Evolutionary conservation across 208 protist species (phyloP), one percentile per base, ranked within the genome.

Genomic region (Zelonia costaricensis): DNA sequence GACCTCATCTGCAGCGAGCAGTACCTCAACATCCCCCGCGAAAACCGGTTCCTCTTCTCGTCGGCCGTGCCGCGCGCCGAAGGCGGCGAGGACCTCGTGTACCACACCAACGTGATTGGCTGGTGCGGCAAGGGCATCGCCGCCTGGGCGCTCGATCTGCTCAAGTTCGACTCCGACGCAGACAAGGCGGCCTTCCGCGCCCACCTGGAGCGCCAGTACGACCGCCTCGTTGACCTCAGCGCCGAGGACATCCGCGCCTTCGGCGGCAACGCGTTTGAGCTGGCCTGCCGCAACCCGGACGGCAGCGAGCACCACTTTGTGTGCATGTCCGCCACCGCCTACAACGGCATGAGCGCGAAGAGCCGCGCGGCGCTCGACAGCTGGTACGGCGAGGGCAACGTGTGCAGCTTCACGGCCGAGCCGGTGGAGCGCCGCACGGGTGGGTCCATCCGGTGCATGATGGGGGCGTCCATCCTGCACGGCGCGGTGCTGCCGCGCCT

Each of bases 101-200:
- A 82, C 76, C 84, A 91, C 73, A 94, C 88, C 31, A 91, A 84
- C 71, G 79, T 94, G 38, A 61, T 84, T 40, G 88, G 88, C 15
- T 94, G 88, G 88, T 84, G 76, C 61, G 88, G 88, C 40, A 85
- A 84, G 57, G 76, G 78, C 43, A 90, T 94, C 55, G 86, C 80
- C 49, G 88, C 84, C 12, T 94, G 83, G 74, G 76, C 73, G 13
- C 69, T 89, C 30, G 77, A 88, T 30, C 74, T 77, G 38, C 55
- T 94, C 22, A 62, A 45, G 15, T 91, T 91, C 47, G 61, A 76
- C 25, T 67, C 76, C 0, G 74, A 76, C 33, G 76, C 82, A 20
- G 70, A 80, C 47, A 65, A 84, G 68, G 66, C 66, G 8, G 70
- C 68, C 22, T 91, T 94, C 68, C 75, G 76, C 53, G 54, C 70